A percentile compares a stretch with the other conserved stretches of the same genome.
These are phyloP conservation scores for Aspergillus diversus DNA, from an alignment of 495 filamentous ascomycete species.

Conservation along the genomic window DNA sequence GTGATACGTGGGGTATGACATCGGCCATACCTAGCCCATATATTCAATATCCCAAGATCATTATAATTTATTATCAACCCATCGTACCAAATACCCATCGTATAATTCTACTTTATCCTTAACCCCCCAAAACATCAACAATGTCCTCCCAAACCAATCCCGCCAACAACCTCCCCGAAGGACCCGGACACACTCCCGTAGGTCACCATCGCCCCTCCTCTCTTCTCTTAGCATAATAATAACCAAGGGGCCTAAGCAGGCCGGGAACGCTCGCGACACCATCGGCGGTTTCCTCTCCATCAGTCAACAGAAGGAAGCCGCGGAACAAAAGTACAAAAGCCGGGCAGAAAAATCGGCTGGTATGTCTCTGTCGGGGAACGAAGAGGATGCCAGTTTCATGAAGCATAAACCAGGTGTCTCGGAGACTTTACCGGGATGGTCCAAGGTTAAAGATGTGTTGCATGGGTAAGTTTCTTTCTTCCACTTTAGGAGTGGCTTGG, in stretches of 20 bases:
- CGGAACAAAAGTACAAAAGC: slow-evolving; percentile 27
- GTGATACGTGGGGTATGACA: background rate
- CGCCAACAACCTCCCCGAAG: slow-evolving; percentile 25
- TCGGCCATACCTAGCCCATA: too few species aligned
- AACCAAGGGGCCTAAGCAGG: slow-evolving; percentile 16
- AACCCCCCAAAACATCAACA: background rate
- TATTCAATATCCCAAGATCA: too few species aligned
- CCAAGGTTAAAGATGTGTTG: slow-evolving; percentile 27
- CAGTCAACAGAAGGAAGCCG: slow-evolving; percentile 37
- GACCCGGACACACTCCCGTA: slow-evolving; percentile 35
- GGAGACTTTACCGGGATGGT: slow-evolving; percentile 41
- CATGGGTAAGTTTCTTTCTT: slow-evolving; percentile 32
- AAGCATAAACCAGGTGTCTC: slow-evolving; percentile 34
- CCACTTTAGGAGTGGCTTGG: slow-evolving; percentile 7
- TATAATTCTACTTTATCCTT: background rate
- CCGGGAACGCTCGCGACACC: slow-evolving; percentile 29
- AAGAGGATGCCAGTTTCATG: slow-evolving; percentile 47
- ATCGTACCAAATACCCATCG: background rate
- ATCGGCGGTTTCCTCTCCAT: slow-evolving; percentile 37
- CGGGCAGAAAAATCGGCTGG: slow-evolving; percentile 26
- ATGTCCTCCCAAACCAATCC: slow-evolving; percentile 11
- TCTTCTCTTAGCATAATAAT: background rate
- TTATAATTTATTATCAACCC: too few species aligned
- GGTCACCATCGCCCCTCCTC: slow-evolving; percentile 1
- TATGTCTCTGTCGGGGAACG: slow-evolving; percentile 26